These are phyloP conservation scores for Nevesoporus exiguus DNA, from an alignment of 768 basidiomycete genomes.

Conservation along the genomic window DNA sequence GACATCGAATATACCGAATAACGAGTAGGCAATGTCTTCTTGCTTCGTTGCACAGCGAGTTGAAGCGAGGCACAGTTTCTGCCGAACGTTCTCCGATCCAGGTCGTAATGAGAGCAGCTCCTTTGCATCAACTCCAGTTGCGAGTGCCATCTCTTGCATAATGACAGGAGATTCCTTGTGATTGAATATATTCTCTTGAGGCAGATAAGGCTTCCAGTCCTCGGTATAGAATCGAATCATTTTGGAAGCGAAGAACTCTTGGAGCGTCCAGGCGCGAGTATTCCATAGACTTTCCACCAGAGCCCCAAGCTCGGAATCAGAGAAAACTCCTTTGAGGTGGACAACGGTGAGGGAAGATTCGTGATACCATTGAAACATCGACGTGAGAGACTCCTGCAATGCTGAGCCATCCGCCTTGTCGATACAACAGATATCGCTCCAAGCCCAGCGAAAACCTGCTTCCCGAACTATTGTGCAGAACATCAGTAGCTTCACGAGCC, in stretches of 20 bases:
- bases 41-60: constrained; percentile 18
- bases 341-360: constrained; percentile 24
- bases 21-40: constrained; percentile 27
- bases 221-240: constrained; percentile 7
- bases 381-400: constrained; percentile 22
- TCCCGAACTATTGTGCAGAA: constrained; percentile 17
- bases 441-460: constrained; percentile 9
- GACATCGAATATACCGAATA: constrained; percentile 26
- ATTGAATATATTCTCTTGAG: constrained; percentile 2
- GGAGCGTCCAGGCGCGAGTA: constrained; percentile 23
- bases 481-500: constrained; percentile 11
- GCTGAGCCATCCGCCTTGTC: constrained; percentile 3
- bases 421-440: not conserved
- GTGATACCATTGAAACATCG: constrained; percentile 30
- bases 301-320: constrained; percentile 4
- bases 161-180: constrained; percentile 18
- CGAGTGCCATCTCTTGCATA: constrained; percentile 21
- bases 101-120: constrained; percentile 12
- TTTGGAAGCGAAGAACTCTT: constrained; percentile 25
- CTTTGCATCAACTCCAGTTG: constrained; percentile 6
- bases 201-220: constrained; percentile 26
- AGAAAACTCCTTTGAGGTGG: constrained; percentile 16
- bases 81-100: constrained; percentile 13
- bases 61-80: constrained; percentile 22
- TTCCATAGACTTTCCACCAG: constrained; percentile 21